Evolutionary conservation across 75 land plant genomes (phyloP).

Genomic region (Cupressus sempervirens): DNA sequence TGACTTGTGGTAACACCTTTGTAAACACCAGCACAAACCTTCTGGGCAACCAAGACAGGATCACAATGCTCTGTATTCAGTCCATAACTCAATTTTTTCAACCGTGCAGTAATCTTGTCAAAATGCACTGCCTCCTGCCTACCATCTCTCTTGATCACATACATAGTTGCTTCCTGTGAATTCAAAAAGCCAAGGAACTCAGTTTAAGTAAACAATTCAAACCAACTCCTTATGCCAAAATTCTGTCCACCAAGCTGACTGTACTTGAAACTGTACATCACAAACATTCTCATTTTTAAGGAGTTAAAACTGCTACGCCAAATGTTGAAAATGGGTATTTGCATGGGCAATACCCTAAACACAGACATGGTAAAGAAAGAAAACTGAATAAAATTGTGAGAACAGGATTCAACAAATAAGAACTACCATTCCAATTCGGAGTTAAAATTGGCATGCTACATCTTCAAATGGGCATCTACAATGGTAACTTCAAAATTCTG

Average conservation of each 20-base stretch:
- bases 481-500: background rate
- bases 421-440: background rate
- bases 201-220: background rate
- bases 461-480: background rate
- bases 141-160: conserved; percentile 54
- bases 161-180: conserved; percentile 19
- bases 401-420: background rate
- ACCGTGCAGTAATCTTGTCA: conserved; percentile 55
- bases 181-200: background rate
- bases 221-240: background rate
- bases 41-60: conserved; percentile 47
- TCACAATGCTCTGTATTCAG: conserved; percentile 49
- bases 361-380: background rate
- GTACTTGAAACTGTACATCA: background rate
- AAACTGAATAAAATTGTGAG: background rate
- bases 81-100: conserved; percentile 57
- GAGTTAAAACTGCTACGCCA: background rate
- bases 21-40: conserved; percentile 52
- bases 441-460: background rate
- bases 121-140: conserved; percentile 52
- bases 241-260: background rate
- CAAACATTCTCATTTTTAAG: background rate
- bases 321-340: background rate
- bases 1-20: conserved; percentile 55
- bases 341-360: background rate